Base-by-base conservation (phyloP, 441 rosid species). In the Eruca vesicaria region DNA sequence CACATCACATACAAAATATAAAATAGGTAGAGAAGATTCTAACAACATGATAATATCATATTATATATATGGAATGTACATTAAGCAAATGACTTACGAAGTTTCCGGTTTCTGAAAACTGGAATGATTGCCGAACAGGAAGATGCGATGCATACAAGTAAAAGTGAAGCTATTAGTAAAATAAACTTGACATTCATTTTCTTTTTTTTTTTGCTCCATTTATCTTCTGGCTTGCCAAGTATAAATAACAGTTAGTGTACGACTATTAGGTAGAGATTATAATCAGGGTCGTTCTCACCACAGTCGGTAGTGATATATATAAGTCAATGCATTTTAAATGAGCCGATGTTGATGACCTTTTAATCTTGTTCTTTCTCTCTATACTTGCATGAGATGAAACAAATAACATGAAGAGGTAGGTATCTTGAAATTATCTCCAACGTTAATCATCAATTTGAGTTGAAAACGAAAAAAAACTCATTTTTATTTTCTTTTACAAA, bases 61-160 rank as follows among this genome's bases (percentile, higher is more conserved):
- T n/a, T n/a, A 5, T 23, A 23, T 3, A 57, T 57, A 23, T 57
- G 33, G 18, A 21, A 7, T 57, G 26, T 26, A 57, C 19, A 26
- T 57, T 29, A 57, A 57, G 5, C 6, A 57, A 57, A 57, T 14
- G 35, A 57, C 62, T 57, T 57, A 28, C 62, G 7, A 57, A 57
- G 10, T 23, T 52, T 68, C 63, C 60, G 60, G 31, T 56, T 56
- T 56, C 60, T 56, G 60, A 56, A 56, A 56, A 21, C 60, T 21
- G 60, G 32, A 21, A 56, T 26, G 16, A 56, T 14, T 56, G 15
- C 16, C 60, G 60, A 56, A 56, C 3, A 14, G 31, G 60, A 56
- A 56, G 60, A 23, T 56, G 32, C 16, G 9, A 14, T 56, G 33
- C 61, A 23, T 26, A 56, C 61, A 56, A 56, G 33, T 56, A 56